Evolutionary conservation across 2,329 filamentous ascomycete species (phyloP).

Genomic region (Beauveria scarabaeidicola): DNA sequence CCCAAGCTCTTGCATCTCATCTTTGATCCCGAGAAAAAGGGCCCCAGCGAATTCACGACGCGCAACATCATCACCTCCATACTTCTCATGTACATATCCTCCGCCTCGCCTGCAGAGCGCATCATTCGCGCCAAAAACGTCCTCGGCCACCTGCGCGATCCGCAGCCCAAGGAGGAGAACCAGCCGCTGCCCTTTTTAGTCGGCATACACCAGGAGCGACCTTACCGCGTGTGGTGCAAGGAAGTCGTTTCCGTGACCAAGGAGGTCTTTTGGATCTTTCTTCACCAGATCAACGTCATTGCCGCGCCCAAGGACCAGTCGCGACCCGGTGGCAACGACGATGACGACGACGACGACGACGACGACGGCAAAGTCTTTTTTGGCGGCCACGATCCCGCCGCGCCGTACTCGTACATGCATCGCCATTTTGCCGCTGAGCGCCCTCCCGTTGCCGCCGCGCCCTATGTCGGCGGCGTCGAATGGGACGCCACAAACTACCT

Average conservation of each 20-base stretch:
- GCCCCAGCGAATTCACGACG: constrained; percentile 92
- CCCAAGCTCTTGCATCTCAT: constrained; percentile 80
- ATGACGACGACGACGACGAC: constrained; percentile 15
- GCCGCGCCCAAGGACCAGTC: constrained; percentile 42
- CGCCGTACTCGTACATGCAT: constrained; percentile 50
- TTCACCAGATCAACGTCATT: constrained; percentile 87
- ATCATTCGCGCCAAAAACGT: constrained; percentile 63
- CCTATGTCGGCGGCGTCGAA: constrained; percentile 93
- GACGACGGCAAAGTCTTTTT: constrained; percentile 21
- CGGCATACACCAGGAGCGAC: constrained; percentile 77
- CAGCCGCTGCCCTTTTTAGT: constrained; percentile 78
- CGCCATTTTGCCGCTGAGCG: constrained; percentile 76
- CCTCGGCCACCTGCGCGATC: constrained; percentile 71
- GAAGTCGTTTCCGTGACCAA: constrained; percentile 90
- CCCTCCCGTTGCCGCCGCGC: constrained; percentile 84
- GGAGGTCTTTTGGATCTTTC: constrained; percentile 98
- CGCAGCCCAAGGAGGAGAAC: constrained; percentile 63
- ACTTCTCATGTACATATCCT: constrained; percentile 78
- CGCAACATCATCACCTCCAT: constrained; percentile 83
- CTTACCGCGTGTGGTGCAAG: constrained; percentile 90
- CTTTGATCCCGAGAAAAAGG: constrained; percentile 97
- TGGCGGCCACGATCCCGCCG: constrained; percentile 25
- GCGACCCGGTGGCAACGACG: constrained; percentile 11
- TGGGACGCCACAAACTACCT: constrained; percentile 98
- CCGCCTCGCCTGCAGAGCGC: constrained; percentile 53